Base-by-base conservation (phyloP, 257 asterid genomes). In the Solanum peruvianum region DNA sequence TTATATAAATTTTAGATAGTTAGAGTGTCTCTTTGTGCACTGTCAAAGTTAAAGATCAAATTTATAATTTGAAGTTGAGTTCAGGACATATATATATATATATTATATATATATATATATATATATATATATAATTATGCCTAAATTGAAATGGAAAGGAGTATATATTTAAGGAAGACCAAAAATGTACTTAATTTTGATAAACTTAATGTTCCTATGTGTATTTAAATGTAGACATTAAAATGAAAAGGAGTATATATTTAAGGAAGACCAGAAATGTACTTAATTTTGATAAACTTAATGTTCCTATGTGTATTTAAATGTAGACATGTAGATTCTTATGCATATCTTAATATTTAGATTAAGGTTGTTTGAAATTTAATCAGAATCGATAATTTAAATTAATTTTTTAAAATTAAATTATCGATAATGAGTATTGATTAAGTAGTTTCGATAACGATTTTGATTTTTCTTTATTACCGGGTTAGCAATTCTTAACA, bases 311-410 rank as follows among this genome's bases (percentile, higher is more conserved):
- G 23, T 18, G n/a, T 56, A 6, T 56, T 18, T 4, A 56, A 18
- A 7, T 18, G n/a, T 18, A 56, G 11, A 56, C n/a, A 56, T 7
- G 4, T 56, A 56, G 64, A 52, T 52, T 1, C 1, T 52, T 18
- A 52, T 52, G 62, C 4, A 52, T 10, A 7, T 52, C 0, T 52
- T 52, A 52, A 7, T 52, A 56, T 56, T 56, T 7, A 56, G 64
- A 56, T 56, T 18, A 18, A 56, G 20, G 0, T 18, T 18, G 2
- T 56, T 56, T 0, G 7, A 18, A 56, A 18, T 56, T 1, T 0
- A 56, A 56, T 0, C 0, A 2, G 7, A 18, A 18, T 18, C 0
- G 2, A 56, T 52, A 52, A 52, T 10, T 42, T 0, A 12, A 10
- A 42, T 9, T 0, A 0, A 42, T 10, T 9, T 41, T 41, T 41